Evolutionary conservation across 2,329 filamentous ascomycete species (phyloP), one percentile per base, ranked within the genome.

Genomic region (Aspergillaceae sp.): DNA sequence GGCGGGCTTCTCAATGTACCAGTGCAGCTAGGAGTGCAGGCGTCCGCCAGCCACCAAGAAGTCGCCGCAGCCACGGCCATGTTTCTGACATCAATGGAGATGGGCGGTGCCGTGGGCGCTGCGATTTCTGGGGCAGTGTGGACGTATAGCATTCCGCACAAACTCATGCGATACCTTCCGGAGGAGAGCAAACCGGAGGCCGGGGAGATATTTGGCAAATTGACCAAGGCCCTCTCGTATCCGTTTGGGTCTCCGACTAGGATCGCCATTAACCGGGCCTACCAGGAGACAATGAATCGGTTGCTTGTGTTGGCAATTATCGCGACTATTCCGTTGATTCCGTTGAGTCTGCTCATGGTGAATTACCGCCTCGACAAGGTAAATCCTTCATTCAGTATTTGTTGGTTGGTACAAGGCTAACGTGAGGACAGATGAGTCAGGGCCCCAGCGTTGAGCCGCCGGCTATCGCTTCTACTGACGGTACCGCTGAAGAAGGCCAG

Each of bases 71-170:
- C 79, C 29, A 73, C 83, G n/a, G 78, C 80, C 7, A 69, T 86
- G 47, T 72, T 80, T 46, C 72, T 77, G 19, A 74, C 85, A 4
- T 78, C 80, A 33, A 73, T 77, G 51, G 76, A 75, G 49, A 73
- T 84, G 48, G 82, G 81, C 36, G 74, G 73, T 19, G 78, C 79
- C 1, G 67, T 83, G 4, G 81, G 80, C 1, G 72, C 71, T 2
- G 75, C 80, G 5, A 73, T 86, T 41, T 75, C 82, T 1, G 75
- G 74, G 0, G 80, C 81, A 7, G 78, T 86, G 50, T 86, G 82
- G 82, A 79, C 76, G 0, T 72, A 75, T 49, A 73, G 76, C 1
- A 77, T 86, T 55, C 74, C 74, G 4, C 62, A 67, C 11, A 72
- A 73, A 7, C 68, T 84, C 9, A 55, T 56, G 19, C 56, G 64